phyloP scores from a whole-genome alignment of 352 stramenopile species.

The Pythium angustatum region DNA sequence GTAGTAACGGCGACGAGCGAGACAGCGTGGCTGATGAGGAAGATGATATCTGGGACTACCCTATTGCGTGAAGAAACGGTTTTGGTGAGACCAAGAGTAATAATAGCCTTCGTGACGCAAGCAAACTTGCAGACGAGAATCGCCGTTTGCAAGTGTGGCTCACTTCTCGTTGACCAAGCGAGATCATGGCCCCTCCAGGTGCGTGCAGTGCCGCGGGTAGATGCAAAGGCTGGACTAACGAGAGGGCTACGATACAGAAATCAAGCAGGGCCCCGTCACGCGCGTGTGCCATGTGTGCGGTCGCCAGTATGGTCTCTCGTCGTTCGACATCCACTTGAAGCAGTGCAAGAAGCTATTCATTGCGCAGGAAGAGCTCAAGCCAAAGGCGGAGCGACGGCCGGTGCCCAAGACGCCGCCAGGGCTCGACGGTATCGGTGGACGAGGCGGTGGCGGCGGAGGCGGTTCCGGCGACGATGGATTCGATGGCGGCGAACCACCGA shows the following conservation, averaged over 20 bases:
- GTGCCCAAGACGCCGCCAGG: constrained; percentile 67
- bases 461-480: constrained; percentile 5
- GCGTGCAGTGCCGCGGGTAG: not conserved
- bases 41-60: constrained; percentile 68
- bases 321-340: constrained; percentile 84
- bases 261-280: constrained; percentile 57
- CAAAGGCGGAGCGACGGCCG: constrained; percentile 52
- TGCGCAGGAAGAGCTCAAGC: constrained; percentile 73
- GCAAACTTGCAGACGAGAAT: no score
- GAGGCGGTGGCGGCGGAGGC: constrained; percentile 12
- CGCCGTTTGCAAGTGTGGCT: no score
- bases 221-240: not conserved
- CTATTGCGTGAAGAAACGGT: constrained; percentile 33
- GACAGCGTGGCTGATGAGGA: constrained; percentile 35
- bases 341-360: constrained; percentile 85
- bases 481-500: constrained; percentile 31
- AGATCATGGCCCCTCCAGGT: not conserved
- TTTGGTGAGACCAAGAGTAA: not conserved
- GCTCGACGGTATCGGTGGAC: constrained; percentile 27
- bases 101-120: no score
- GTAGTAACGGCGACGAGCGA: constrained; percentile 14
- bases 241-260: constrained; percentile 27
- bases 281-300: constrained; percentile 82
- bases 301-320: constrained; percentile 75
- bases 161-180: no score